These are phyloP conservation scores for Polygonum aviculare DNA, from an alignment of 148 eudicot species.

Conservation along the genomic window DNA sequence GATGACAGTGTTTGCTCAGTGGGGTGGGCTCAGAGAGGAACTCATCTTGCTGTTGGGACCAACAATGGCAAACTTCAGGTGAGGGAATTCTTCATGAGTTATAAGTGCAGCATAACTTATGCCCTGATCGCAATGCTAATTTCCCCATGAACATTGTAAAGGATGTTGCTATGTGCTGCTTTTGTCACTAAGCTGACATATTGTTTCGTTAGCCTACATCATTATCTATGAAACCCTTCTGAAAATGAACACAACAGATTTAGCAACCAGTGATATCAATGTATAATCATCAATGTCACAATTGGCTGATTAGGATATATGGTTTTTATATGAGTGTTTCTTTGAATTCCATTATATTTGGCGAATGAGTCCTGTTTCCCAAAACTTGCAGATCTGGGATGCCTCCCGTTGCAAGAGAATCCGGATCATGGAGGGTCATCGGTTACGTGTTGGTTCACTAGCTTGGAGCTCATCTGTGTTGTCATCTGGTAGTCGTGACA, in stretches of 20 bases:
- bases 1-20: slow-evolving; percentile 90
- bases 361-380: background rate
- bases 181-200: background rate
- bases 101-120: background rate
- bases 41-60: slow-evolving; percentile 79
- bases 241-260: background rate
- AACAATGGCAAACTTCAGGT: slow-evolving; percentile 77
- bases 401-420: slow-evolving; percentile 71
- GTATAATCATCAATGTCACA: background rate
- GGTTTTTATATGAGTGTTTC: background rate
- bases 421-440: slow-evolving; percentile 83
- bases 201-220: background rate
- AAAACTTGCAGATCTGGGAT: slow-evolving; percentile 63
- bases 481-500: slow-evolving; percentile 88
- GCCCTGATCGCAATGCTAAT: background rate
- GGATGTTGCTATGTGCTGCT: background rate
- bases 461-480: slow-evolving; percentile 80
- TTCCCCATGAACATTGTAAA: background rate
- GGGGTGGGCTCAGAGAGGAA: slow-evolving; percentile 88
- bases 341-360: background rate
- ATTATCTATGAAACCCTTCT: background rate
- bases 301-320: background rate
- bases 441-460: slow-evolving; percentile 75
- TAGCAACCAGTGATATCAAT: background rate
- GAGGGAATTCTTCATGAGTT: background rate